A percentile compares a stretch with the other conserved stretches of the same genome.
Conservation (phyloP, 2,329 filamentous ascomycete species). For the Fusarium buxicola region DNA sequence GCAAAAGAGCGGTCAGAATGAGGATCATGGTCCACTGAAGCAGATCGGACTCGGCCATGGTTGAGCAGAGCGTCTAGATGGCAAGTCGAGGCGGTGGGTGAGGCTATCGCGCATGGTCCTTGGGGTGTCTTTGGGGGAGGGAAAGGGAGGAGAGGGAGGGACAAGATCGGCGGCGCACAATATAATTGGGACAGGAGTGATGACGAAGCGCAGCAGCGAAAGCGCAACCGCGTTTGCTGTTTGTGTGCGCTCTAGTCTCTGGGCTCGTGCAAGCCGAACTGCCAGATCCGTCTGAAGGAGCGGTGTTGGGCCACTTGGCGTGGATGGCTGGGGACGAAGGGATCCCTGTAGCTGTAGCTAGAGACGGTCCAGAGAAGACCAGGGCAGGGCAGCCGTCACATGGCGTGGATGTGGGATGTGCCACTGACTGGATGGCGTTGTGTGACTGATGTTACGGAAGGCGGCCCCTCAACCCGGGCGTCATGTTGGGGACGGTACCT, state of each 20-base stretch:
- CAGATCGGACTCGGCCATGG: conserved; percentile 63
- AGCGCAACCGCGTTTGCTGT: conserved; percentile 38
- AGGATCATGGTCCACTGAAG: conserved; percentile 69
- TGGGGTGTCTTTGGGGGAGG: conserved; percentile 30
- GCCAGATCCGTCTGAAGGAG: conserved; percentile 38
- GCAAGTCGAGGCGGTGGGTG: conserved; percentile 42
- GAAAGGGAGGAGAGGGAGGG: conserved; percentile 24
- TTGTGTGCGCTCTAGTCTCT: conserved; percentile 40
- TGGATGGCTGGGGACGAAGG: conserved; percentile 43
- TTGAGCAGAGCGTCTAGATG: conserved; percentile 48
- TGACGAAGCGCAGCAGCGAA: conserved; percentile 39
- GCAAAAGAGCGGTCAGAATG: conserved; percentile 66
- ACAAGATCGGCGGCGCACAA: conserved; percentile 37
- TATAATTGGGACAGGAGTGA: conserved; percentile 31
- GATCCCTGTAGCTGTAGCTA: conserved; percentile 44
- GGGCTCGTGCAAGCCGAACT: conserved; percentile 35
- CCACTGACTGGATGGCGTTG: conserved; percentile 29
- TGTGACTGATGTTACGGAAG: conserved; percentile 30
- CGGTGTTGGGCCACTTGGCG: conserved; percentile 41
- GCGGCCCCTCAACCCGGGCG: conserved; percentile 17
- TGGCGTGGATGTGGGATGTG: conserved; percentile 34
- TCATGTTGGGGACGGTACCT: conserved; percentile 2
- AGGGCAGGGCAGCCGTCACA: conserved; percentile 41
- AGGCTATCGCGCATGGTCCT: conserved; percentile 47
- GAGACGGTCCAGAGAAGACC: conserved; percentile 23